Percentiles rank a stretch among this genome's conserved stretches.
Evolutionary conservation across 2,329 filamentous ascomycete genomes (phyloP).

Genomic region (Leptodontidium sp.): DNA sequence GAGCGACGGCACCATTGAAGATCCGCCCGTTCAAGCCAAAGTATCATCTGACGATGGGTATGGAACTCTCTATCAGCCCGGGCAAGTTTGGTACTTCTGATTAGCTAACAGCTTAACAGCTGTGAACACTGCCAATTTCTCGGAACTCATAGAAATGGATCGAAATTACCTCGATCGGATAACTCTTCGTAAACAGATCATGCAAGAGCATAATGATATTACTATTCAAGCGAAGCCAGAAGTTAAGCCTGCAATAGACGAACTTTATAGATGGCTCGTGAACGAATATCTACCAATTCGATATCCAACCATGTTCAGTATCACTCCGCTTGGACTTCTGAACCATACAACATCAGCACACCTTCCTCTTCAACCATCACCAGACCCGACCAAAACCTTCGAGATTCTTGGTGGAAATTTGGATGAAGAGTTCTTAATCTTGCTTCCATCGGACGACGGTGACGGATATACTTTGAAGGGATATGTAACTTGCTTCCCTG

Average conservation of each 20-base stretch:
- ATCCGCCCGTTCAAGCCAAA: slow-evolving; percentile 66
- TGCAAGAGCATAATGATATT: slow-evolving; percentile 53
- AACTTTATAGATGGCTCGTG: slow-evolving; percentile 64
- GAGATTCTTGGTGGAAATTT: slow-evolving; percentile 58
- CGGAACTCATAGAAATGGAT: slow-evolving; percentile 66
- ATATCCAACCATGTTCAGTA: slow-evolving; percentile 61
- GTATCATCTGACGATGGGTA: slow-evolving; percentile 71
- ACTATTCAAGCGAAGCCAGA: slow-evolving; percentile 50
- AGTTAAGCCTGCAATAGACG: slow-evolving; percentile 56
- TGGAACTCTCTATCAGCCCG: slow-evolving; percentile 21
- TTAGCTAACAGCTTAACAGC: slow-evolving; percentile 49
- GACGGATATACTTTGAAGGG: slow-evolving; percentile 61
- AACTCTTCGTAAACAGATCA: slow-evolving; percentile 55
- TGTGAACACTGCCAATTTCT: slow-evolving; percentile 59
- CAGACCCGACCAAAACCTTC: slow-evolving; percentile 52
- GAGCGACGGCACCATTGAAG: slow-evolving; percentile 58
- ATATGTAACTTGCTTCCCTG: slow-evolving; percentile 63
- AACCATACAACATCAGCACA: slow-evolving; percentile 56
- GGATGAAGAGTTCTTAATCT: slow-evolving; percentile 67
- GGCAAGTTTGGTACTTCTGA: background rate
- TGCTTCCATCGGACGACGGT: slow-evolving; percentile 54
- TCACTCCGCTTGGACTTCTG: slow-evolving; percentile 48
- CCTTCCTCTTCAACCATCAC: slow-evolving; percentile 50
- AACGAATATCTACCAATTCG: slow-evolving; percentile 62
- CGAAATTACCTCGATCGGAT: slow-evolving; percentile 64